Evolutionary conservation across 495 filamentous ascomycete species (phyloP), one percentile per base, ranked within the genome.

Genomic region (Penicillium longicatenatum): DNA sequence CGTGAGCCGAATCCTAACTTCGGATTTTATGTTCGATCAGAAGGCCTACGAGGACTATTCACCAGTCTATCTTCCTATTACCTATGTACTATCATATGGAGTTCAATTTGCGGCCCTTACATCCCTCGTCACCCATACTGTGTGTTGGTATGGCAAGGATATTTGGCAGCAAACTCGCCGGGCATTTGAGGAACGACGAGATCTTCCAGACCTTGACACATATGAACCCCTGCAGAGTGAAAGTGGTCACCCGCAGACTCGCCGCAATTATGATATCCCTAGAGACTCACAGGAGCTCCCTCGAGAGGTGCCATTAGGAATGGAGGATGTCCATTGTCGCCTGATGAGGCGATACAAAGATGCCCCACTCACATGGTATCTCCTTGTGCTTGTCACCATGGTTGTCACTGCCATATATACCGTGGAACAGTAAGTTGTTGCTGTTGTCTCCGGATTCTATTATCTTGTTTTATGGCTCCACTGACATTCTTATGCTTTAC

Each of bases 71-170:
- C 76, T 93, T 21, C 89, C 90, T 8, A 91, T 93, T 59, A 92
- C 90, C 17, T 93, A 92, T 57, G 88, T 89, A 17, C 70, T 94
- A 16, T 89, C 87, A 55, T 95, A 93, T 57, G 90, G 84, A 0
- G 83, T 93, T 21, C 89, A 92, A 58, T 95, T 95, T 69, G 91
- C 91, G 9, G 87, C 86, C 3, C 74, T 95, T 39, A 86, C 91
- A 19, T 84, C 90, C 2, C 49, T 75, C 16, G 67, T 69, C 2
- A 72, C 61, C 26, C 69, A 66, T 48, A 66, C 59, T 19, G 16
- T 71, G 30, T 64, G 62, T 52, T 64, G 60, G 63, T 66, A 66
- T 50, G 68, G 68, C 16, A 66, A 64, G 17, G 68, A 64, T 61
- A 77, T 69, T 54, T 65, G 54, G 63, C 62, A 68, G 5, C 66